A percentile compares a stretch with the other conserved stretches of the same genome.
Conservation (phyloP, 352 stramenopile genomes). For the Pythium biforme region DNA sequence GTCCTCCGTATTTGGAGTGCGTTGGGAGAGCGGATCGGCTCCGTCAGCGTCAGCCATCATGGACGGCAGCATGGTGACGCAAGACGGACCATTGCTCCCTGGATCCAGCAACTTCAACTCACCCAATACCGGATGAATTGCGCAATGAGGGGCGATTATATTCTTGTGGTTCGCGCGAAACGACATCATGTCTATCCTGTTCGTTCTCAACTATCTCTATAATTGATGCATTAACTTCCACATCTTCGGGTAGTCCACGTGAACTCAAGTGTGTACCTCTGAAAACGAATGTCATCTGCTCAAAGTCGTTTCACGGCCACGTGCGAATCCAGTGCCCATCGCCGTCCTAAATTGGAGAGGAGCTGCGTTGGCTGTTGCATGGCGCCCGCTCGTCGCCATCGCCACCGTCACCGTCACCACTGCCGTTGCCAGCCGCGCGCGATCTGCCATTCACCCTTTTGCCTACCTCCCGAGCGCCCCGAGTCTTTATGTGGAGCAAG, state of each 20-base stretch:
- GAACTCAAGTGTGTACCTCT: neutral
- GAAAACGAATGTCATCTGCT: neutral
- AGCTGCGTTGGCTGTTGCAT: constrained; percentile 9
- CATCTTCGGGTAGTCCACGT: neutral
- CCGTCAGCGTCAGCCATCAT: constrained; percentile 3
- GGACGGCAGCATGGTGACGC: constrained; percentile 14
- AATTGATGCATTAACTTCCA: neutral
- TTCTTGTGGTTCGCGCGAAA: constrained; percentile 22
- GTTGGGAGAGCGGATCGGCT: too few species aligned
- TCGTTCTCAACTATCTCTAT: neutral
- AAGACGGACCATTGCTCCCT: neutral
- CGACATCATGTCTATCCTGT: constrained; percentile 3
- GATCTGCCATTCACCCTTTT: constrained; percentile 12
- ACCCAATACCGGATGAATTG: neutral
- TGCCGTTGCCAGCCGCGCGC: neutral
- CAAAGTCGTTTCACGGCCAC: constrained; percentile 7
- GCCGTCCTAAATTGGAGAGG: constrained; percentile 2
- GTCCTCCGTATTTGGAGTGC: too few species aligned
- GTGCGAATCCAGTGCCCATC: neutral
- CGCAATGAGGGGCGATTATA: constrained; percentile 8
- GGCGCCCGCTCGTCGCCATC: neutral
- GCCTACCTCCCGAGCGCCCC: neutral
- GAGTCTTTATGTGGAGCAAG: constrained; percentile 33
- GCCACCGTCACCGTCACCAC: too few species aligned
- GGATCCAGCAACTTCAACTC: constrained; percentile 18